Percentiles rank a stretch among this genome's conserved stretches.
Evolutionary conservation across 352 stramenopile species (phyloP).

Genomic region (Phytophthora sp.): DNA sequence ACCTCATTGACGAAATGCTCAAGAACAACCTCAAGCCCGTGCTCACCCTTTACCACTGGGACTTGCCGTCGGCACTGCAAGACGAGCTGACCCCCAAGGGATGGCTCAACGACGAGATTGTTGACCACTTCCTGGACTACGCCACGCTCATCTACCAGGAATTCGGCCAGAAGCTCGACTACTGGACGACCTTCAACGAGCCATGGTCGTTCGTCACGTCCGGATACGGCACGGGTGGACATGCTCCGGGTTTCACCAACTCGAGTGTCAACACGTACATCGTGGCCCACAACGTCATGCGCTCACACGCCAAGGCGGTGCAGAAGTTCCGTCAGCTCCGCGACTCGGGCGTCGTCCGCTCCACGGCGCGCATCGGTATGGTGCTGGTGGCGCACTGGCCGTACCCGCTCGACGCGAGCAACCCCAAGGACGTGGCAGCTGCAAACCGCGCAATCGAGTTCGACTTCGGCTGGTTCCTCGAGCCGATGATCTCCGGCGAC

Average conservation of each 20-base stretch:
- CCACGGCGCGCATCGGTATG: too few relatives aligned
- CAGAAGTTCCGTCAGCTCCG: conserved; percentile 86
- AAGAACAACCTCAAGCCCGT: conserved; percentile 78
- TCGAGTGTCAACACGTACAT: conserved; percentile 44
- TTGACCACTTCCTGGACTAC: conserved; percentile 82
- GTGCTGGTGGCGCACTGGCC: conserved; percentile 87
- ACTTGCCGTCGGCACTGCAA: conserved; percentile 89
- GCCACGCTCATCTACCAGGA: conserved; percentile 86
- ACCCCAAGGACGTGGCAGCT: conserved; percentile 55
- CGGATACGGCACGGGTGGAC: conserved; percentile 78
- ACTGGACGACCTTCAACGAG: conserved; percentile 96
- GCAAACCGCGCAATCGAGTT: conserved; percentile 88
- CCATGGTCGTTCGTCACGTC: conserved; percentile 76
- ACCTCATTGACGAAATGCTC: conserved; percentile 85
- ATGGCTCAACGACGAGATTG: conserved; percentile 58
- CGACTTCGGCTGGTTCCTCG: conserved; percentile 90
- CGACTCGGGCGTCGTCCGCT: conserved; percentile 23
- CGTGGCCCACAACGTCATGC: conserved; percentile 84
- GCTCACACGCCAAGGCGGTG: conserved; percentile 88
- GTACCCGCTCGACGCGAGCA: conserved; percentile 79
- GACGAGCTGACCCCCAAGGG: conserved; percentile 48
- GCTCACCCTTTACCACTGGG: conserved; percentile 95
- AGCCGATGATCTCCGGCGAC: too few relatives aligned
- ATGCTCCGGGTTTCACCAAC: conserved; percentile 34
- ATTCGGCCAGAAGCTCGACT: conserved; percentile 90